Evolutionary conservation across 176 grass and related monocot species (phyloP).

Genomic region (Panicum miliaceum): DNA sequence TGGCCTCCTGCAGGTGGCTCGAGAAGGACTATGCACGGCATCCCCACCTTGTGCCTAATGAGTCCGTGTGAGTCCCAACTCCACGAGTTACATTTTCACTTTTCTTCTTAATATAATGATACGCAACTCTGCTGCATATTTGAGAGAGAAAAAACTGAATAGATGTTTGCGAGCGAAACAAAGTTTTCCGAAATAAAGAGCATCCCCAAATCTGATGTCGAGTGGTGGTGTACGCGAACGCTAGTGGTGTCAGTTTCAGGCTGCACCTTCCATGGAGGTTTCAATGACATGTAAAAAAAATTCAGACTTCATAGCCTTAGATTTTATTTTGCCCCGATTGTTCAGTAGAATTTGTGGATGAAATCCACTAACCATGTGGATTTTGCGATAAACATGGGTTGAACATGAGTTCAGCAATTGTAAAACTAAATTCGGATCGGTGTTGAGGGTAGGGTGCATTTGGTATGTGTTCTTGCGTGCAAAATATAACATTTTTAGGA

Average conservation of each 20-base stretch:
- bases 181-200: too few species aligned
- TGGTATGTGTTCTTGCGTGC: not conserved
- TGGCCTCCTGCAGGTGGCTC: not conserved
- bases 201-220: too few species aligned
- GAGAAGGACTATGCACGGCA: not conserved
- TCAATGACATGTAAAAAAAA: conserved; percentile 53
- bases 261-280: too few species aligned
- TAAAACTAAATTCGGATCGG: conserved; percentile 8
- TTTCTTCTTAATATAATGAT: too few species aligned
- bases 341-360: conserved; percentile 49
- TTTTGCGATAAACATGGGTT: not conserved
- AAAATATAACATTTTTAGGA: not conserved
- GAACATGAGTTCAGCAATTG: conserved; percentile 28
- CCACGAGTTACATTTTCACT: too few species aligned
- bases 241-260: too few species aligned
- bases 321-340: conserved; percentile 38
- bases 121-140: too few species aligned
- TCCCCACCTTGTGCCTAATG: too few species aligned
- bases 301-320: conserved; percentile 22
- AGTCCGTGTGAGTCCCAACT: too few species aligned
- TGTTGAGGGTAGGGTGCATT: not conserved
- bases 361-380: not conserved
- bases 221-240: too few species aligned
- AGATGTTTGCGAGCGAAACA: too few species aligned
- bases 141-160: too few species aligned